Evolutionary conservation across 345 rosid genomes (phyloP).

Genomic region (Melaleuca alternifolia): DNA sequence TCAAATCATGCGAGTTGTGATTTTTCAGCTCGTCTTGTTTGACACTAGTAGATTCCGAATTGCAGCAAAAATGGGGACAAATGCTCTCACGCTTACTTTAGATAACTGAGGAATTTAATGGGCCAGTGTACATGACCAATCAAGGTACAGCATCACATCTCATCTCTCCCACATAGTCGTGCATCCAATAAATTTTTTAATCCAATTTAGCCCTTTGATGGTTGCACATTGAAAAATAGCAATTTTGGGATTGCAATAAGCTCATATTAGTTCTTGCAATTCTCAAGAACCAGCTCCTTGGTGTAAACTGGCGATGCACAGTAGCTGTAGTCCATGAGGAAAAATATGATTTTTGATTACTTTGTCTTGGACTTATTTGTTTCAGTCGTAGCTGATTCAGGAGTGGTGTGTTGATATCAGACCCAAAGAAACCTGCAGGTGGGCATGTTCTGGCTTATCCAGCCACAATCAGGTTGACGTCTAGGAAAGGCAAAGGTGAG

Average conservation of each 20-base stretch:
- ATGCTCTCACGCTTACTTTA: slow-evolving; percentile 22
- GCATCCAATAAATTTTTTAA: background rate
- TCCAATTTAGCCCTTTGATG: background rate
- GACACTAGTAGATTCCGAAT: background rate
- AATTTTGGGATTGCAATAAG: background rate
- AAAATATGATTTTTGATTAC: background rate
- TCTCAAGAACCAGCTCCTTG: too few relatives aligned
- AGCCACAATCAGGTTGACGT: slow-evolving; percentile 76
- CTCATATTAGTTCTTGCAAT: background rate
- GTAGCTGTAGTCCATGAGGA: too few relatives aligned
- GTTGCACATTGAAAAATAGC: background rate
- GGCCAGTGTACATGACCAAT: slow-evolving; percentile 92
- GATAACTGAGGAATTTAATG: slow-evolving; percentile 60
- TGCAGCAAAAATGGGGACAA: slow-evolving; percentile 92
- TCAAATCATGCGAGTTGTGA: background rate
- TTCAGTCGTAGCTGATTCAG: slow-evolving; percentile 85
- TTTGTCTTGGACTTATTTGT: slow-evolving; percentile 2
- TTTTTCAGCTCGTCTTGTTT: background rate
- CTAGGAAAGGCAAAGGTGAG: slow-evolving; percentile 95
- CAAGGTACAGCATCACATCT: slow-evolving; percentile 38
- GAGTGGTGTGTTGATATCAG: slow-evolving; percentile 92
- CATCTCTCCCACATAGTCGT: background rate
- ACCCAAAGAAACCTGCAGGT: slow-evolving; percentile 91
- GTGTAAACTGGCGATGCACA: too few relatives aligned
- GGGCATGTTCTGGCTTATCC: slow-evolving; percentile 94